A percentile compares a stretch with the other conserved stretches of the same genome.
Conservation (phyloP, 345 rosid genomes). For the Eucalyptus pumila region DNA sequence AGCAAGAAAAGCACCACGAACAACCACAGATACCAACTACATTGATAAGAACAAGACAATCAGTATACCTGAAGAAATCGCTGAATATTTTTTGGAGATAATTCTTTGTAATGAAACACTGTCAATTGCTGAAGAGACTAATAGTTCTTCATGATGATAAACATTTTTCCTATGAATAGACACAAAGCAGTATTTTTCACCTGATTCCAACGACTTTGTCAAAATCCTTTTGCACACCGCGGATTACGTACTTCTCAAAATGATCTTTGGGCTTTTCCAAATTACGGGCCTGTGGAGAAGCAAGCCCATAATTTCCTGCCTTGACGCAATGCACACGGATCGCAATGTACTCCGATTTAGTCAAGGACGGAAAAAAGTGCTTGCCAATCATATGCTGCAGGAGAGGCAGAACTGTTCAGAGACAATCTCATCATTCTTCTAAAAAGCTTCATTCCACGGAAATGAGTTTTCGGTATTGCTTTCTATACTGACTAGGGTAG, state of each 20-base stretch:
- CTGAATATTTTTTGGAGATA: not conserved
- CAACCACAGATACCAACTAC: conserved; percentile 91
- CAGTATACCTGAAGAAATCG: not conserved
- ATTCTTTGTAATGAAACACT: not conserved
- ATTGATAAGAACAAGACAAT: not conserved
- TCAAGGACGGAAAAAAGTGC: conserved; percentile 76
- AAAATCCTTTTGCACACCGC: not conserved
- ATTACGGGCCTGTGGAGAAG: conserved; percentile 47
- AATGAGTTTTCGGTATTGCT: not conserved
- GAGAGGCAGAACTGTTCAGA: not conserved
- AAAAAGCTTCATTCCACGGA: not conserved
- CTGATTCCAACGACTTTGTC: not conserved
- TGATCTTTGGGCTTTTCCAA: conserved; percentile 48
- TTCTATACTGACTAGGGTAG: not conserved
- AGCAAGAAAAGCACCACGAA: conserved; percentile 71
- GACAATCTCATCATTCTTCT: not conserved
- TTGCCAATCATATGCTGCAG: conserved; percentile 70
- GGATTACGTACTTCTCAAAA: conserved; percentile 45
- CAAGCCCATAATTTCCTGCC: conserved; percentile 15
- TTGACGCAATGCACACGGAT: conserved; percentile 64
- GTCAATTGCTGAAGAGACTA: not conserved
- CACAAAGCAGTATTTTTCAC: not conserved
- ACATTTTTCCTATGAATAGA: not conserved
- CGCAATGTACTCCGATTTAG: conserved; percentile 59
- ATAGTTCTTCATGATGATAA: not conserved